Conservation (phyloP, 768 basidiomycete species). For the Sistotremastrum suecicum region DNA sequence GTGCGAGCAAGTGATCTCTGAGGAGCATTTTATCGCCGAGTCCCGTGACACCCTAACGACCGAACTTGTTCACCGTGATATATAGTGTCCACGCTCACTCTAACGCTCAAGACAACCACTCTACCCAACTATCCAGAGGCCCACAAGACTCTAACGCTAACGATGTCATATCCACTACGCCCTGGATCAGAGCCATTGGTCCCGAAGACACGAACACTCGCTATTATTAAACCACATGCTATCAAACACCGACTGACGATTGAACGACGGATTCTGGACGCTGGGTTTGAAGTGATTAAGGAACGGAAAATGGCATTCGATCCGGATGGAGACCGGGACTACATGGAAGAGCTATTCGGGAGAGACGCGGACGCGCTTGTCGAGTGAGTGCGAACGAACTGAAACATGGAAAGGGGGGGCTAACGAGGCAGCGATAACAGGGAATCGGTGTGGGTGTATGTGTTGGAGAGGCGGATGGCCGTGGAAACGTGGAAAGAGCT, state of each 20-base stretch:
- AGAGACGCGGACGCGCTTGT: slow-evolving; percentile 58
- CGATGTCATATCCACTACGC: too few relatives aligned
- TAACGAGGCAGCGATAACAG: slow-evolving; percentile 20
- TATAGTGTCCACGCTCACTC: too few relatives aligned
- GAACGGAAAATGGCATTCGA: slow-evolving; percentile 86
- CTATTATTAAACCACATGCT: slow-evolving; percentile 75
- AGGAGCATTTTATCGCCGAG: slow-evolving; percentile 24
- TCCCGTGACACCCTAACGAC: not conserved
- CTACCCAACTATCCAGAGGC: too few relatives aligned
- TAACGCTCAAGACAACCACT: too few relatives aligned
- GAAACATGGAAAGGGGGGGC: too few relatives aligned
- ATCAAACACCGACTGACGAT: slow-evolving; percentile 63
- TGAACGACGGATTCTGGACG: slow-evolving; percentile 63
- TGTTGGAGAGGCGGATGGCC: slow-evolving; percentile 69
- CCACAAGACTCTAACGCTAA: too few relatives aligned
- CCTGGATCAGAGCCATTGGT: not conserved
- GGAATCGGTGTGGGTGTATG: slow-evolving; percentile 85
- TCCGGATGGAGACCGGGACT: slow-evolving; percentile 67
- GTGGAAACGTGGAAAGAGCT: slow-evolving; percentile 70
- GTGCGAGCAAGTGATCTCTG: slow-evolving; percentile 46
- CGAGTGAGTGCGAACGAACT: slow-evolving; percentile 40
- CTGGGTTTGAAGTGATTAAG: slow-evolving; percentile 75
- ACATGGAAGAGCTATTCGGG: slow-evolving; percentile 67
- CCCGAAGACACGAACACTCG: slow-evolving; percentile 47
- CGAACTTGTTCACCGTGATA: not conserved